Base-by-base conservation (phyloP, 495 filamentous ascomycete genomes). In the Saxispiralis lemnorum region DNA sequence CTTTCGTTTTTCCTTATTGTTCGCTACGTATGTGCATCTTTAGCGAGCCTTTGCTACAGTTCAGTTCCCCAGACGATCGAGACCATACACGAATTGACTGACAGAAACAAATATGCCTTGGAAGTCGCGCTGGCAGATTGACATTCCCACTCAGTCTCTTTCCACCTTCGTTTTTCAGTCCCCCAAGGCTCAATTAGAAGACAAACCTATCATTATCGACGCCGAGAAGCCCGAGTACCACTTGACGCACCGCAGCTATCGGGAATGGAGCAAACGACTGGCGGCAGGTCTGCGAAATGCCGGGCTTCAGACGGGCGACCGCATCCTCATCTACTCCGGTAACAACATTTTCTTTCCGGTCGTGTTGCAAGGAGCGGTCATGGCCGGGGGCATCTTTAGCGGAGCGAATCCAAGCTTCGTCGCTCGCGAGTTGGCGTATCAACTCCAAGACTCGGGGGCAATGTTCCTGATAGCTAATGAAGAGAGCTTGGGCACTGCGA, bases 321-420 rank as follows among this genome's bases (percentile, higher is more conserved):
- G 81, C 6, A 74, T 89, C 3, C 65, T 89, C 14, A 65, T 63
- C 12, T 63, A 53, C 47, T 57, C 54, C 7, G 59, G 57, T 16
- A 63, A 63, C 43, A 59, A 53, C 50, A 56, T 89, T 37, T 83
- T 78, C 65, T 84, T 78, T 56, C 77, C 84, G 0, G 66, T 75
- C 9, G 59, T 83, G 1, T 72, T 87, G 49, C 64, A 83, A 52
- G 83, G 81, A 13, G 65, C 79, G 17, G 63, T 82, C 30, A 82
- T 82, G 67, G 79, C 83, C 0, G 82, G 84, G 3, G 81, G 79
- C 5, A 67, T 86, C 43, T 88, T 87, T 59, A 76, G 74, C 13
- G 83, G 81, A 17, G 81, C 81, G 4, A 87, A 87, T 48, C 83
- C 83, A 1, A 69, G 64, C n/a, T 83, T 73, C 49, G 78, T 81